These are phyloP conservation scores for Mucor lusitanicus DNA, from an alignment of 371 early-diverging fungal species.

Conservation along the genomic window DNA sequence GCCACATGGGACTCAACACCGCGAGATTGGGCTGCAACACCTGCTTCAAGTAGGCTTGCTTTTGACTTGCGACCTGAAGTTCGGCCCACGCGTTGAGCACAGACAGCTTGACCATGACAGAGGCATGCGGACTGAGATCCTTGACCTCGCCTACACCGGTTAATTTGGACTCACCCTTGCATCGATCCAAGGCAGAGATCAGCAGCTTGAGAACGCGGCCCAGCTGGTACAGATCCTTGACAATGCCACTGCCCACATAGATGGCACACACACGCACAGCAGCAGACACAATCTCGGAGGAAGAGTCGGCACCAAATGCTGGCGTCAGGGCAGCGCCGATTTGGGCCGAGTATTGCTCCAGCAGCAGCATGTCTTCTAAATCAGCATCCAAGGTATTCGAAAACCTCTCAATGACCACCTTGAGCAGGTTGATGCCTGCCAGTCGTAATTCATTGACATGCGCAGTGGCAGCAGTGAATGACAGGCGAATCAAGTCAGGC, in stretches of 20 bases:
- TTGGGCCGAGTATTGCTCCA: conserved; percentile 92
- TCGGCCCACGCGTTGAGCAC: conserved; percentile 86
- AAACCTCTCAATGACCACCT: conserved; percentile 75
- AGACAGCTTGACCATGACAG: conserved; percentile 78
- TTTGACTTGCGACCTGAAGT: conserved; percentile 65
- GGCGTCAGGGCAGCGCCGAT: conserved; percentile 89
- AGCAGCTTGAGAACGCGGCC: conserved; percentile 74
- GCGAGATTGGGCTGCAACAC: conserved; percentile 68
- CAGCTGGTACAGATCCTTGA: conserved; percentile 75
- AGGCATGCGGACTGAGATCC: conserved; percentile 69
- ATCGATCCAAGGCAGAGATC: conserved; percentile 70
- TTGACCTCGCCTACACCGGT: conserved; percentile 63
- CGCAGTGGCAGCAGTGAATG: conserved; percentile 86
- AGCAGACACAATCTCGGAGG: conserved; percentile 75
- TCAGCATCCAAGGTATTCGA: conserved; percentile 76
- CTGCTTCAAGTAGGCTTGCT: conserved; percentile 59
- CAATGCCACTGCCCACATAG: conserved; percentile 85
- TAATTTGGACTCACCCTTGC: conserved; percentile 61
- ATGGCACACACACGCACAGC: conserved; percentile 85
- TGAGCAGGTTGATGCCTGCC: conserved; percentile 74
- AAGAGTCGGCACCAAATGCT: conserved; percentile 78
- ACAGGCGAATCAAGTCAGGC: conserved; percentile 82
- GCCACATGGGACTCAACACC: conserved; percentile 60
- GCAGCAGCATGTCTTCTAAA: conserved; percentile 72
- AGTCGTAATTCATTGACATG: conserved; percentile 78